Conservation (phyloP, 2,329 filamentous ascomycete genomes). For the Pseudocercospora vitis region DNA sequence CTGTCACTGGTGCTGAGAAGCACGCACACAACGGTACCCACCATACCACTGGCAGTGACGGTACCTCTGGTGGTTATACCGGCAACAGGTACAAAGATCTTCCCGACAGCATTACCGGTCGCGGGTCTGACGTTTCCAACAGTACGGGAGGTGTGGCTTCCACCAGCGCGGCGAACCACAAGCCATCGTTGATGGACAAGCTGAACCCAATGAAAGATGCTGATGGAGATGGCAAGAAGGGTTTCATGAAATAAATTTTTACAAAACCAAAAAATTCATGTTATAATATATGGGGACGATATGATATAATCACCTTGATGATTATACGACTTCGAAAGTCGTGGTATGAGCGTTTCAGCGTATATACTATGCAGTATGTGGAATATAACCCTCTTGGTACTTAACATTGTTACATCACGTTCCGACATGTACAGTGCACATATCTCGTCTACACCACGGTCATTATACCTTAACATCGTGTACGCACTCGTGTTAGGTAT, state of each 20-base stretch:
- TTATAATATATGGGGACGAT: not conserved
- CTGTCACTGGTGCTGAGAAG: not conserved
- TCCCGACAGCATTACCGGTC: conserved; percentile 3
- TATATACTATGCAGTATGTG: not conserved
- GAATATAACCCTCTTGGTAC: not conserved
- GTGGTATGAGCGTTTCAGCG: conserved; percentile 1
- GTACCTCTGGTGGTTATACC: conserved; percentile 3
- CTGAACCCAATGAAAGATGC: conserved; percentile 57
- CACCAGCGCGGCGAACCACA: conserved; percentile 31
- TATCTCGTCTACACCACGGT: too few species aligned
- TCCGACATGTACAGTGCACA: too few species aligned
- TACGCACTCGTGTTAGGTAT: too few species aligned
- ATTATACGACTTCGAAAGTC: not conserved
- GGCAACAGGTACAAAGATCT: conserved; percentile 6
- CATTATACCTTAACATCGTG: too few species aligned
- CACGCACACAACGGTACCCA: conserved; percentile 9
- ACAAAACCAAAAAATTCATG: too few species aligned
- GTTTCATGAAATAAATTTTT: conserved; percentile 54
- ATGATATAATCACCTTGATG: not conserved
- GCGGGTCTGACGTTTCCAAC: not conserved
- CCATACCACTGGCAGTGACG: conserved; percentile 17
- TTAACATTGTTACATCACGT: too few species aligned
- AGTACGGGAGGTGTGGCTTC: not conserved
- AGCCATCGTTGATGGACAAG: conserved; percentile 54
- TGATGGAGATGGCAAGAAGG: conserved; percentile 57